Conservation (phyloP, 345 rosid species). For the Pistacia atlantica region DNA sequence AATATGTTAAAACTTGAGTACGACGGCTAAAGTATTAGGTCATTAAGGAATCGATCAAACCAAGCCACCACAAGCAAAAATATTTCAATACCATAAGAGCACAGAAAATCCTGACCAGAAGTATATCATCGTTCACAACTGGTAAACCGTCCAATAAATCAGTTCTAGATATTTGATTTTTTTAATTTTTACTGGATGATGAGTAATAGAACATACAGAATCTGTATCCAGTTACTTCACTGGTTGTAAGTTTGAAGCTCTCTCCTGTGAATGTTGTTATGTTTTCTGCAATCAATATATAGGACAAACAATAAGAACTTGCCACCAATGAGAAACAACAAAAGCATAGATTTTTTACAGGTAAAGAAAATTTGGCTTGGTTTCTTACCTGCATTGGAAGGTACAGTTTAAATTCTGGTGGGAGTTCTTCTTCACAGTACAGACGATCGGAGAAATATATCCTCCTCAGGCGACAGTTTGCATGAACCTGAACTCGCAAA, state of each 20-base stretch:
- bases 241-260: not conserved
- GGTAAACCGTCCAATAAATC: not conserved
- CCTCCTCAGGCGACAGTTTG: constrained; percentile 87
- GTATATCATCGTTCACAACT: not conserved
- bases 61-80: not conserved
- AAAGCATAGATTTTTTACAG: not conserved
- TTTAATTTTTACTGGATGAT: not conserved
- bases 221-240: not conserved
- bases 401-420: constrained; percentile 90
- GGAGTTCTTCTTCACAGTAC: constrained; percentile 97
- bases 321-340: not conserved
- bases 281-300: constrained; percentile 50
- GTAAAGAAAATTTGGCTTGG: not conserved
- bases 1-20: not conserved
- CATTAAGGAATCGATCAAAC: not conserved
- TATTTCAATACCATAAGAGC: not conserved
- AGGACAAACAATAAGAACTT: not conserved
- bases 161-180: not conserved
- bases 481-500: constrained; percentile 92
- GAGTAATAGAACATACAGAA: not conserved
- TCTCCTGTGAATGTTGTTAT: constrained; percentile 20
- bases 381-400: constrained; percentile 85
- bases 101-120: not conserved
- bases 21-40: too few relatives aligned
- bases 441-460: constrained; percentile 92